Evolutionary conservation across 495 filamentous ascomycete species (phyloP), one percentile per base, ranked within the genome.

Genomic region (Podospora didyma): DNA sequence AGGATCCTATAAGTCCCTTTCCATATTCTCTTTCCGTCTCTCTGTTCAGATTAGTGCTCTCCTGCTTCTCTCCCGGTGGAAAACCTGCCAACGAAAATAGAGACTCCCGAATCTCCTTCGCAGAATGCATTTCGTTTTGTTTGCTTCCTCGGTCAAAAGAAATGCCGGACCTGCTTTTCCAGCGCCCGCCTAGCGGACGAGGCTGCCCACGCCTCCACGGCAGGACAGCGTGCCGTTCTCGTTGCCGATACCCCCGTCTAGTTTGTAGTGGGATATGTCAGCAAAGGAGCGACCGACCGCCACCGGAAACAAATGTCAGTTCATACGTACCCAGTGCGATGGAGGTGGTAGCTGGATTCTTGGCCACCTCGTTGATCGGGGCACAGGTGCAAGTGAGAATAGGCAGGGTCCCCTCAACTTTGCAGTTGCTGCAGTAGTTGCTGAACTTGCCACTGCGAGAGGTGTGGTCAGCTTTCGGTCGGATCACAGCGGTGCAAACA

Each of bases 171-270:
- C n/a, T n/a, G n/a, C n/a, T n/a, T n/a, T n/a, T n/a, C n/a, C n/a
- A n/a, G n/a, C n/a, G n/a, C n/a, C n/a, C n/a, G n/a, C n/a, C n/a
- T n/a, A 16, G 39, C 12, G 10, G 14, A 42, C n/a, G 39, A 42
- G n/a, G 12, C 14, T 4, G 17, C 49, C 49, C 4, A 6, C 9
- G 2, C 60, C 60, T 0, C 60, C 53, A 4, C 11, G 9, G 39
- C 63, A 67, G 12, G 46, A 20, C 42, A 67, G 52, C 7, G 48
- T 62, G 51, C 65, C 62, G n/a, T 60, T 61, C 3, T 56, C 31
- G 53, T 67, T 67, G 3, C 19, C n/a, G 41, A 67, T 56, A 28
- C 65, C 62, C 6, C 58, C 59, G 16, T 67, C 65, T 67, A n/a
- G 39, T 12, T n/a, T n/a, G n/a, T n/a, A n/a, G 22, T 24, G 19